These are phyloP conservation scores for Blumeria graminis DNA, from an alignment of 2,329 filamentous ascomycete species.

Conservation along the genomic window DNA sequence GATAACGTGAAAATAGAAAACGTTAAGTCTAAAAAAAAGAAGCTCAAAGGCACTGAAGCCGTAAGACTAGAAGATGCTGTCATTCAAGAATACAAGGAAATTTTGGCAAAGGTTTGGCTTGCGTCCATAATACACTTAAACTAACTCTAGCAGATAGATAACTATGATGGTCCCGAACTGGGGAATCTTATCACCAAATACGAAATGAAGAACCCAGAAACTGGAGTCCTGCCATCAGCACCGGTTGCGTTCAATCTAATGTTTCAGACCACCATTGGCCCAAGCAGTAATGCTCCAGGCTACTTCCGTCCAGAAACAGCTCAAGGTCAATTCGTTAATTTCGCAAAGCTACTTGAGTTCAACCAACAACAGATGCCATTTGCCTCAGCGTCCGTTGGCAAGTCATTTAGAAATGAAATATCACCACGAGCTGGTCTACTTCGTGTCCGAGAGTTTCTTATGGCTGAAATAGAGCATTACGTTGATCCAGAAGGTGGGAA, in stretches of 20 bases:
- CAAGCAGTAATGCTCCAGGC: slow-evolving; percentile 64
- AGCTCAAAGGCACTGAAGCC: slow-evolving; percentile 50
- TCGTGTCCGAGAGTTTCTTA: slow-evolving; percentile 87
- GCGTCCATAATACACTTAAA: neutral
- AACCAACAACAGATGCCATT: slow-evolving; percentile 93
- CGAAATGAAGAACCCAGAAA: slow-evolving; percentile 70
- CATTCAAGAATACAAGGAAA: slow-evolving; percentile 73
- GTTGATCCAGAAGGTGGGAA: slow-evolving; percentile 89
- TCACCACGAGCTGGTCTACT: slow-evolving; percentile 78
- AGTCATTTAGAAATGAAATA: slow-evolving; percentile 96
- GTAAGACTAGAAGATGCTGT: slow-evolving; percentile 72
- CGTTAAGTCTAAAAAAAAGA: slow-evolving; percentile 65
- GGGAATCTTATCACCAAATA: slow-evolving; percentile 76
- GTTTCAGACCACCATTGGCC: slow-evolving; percentile 91
- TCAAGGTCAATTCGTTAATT: slow-evolving; percentile 94
- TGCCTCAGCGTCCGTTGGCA: slow-evolving; percentile 88
- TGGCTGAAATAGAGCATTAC: slow-evolving; percentile 98
- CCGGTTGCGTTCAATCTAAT: slow-evolving; percentile 94
- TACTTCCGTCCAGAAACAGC: slow-evolving; percentile 88
- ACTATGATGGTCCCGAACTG: slow-evolving; percentile 72
- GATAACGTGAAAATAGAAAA: slow-evolving; percentile 52
- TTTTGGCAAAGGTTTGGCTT: slow-evolving; percentile 40
- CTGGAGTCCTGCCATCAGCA: slow-evolving; percentile 48
- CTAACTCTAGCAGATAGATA: slow-evolving; percentile 44
- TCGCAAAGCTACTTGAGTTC: slow-evolving; percentile 86